A percentile compares a stretch with the other conserved stretches of the same genome.
Evolutionary conservation across 2,329 filamentous ascomycete genomes (phyloP).

Genomic region (Alternaria solani): DNA sequence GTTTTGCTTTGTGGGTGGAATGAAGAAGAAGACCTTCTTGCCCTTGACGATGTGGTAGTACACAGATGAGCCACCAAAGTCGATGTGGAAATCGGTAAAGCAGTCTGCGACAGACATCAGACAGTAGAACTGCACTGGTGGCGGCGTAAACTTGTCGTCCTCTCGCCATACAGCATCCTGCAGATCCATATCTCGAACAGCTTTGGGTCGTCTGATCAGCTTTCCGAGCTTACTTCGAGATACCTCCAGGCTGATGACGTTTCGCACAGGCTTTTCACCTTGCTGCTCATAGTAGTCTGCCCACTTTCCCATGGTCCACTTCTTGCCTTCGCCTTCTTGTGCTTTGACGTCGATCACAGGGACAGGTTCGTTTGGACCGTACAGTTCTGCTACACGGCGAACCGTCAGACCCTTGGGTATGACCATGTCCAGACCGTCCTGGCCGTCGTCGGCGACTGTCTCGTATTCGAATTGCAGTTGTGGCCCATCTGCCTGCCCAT

Average conservation of each 20-base stretch:
- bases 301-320: slow-evolving; percentile 72
- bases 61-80: slow-evolving; percentile 75
- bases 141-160: slow-evolving; percentile 64
- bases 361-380: slow-evolving; percentile 68
- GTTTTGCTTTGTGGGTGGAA: slow-evolving; percentile 72
- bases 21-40: slow-evolving; percentile 76
- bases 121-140: slow-evolving; percentile 73
- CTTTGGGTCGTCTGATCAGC: slow-evolving; percentile 68
- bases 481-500: slow-evolving; percentile 23
- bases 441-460: slow-evolving; percentile 64
- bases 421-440: slow-evolving; percentile 73
- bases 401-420: slow-evolving; percentile 71
- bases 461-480: slow-evolving; percentile 57
- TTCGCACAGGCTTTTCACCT: slow-evolving; percentile 68
- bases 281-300: slow-evolving; percentile 73
- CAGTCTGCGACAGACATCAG: slow-evolving; percentile 76
- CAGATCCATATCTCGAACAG: slow-evolving; percentile 69
- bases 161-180: slow-evolving; percentile 65
- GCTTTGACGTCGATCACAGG: slow-evolving; percentile 76
- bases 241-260: slow-evolving; percentile 74
- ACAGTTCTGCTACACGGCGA: slow-evolving; percentile 68
- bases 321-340: slow-evolving; percentile 70
- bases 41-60: slow-evolving; percentile 75
- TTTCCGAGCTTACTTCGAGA: slow-evolving; percentile 69
- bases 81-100: slow-evolving; percentile 76